phyloP scores from a whole-genome alignment of 306 rosid species.

The Argentina anserina region DNA sequence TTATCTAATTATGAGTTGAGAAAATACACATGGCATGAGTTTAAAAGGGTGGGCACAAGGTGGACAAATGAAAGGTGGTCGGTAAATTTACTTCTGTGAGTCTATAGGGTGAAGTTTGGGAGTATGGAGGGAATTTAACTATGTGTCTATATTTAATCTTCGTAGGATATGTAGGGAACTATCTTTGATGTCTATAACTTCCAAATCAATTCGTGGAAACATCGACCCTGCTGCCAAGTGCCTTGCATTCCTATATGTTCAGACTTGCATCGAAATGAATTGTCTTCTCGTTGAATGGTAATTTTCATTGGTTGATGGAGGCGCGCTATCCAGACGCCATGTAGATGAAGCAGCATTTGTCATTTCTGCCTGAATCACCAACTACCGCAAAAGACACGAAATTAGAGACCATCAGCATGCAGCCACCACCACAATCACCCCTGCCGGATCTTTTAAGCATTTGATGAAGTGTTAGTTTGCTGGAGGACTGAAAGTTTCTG shows the following conservation, averaged over 20 bases:
- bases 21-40: no score
- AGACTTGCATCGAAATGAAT: not conserved
- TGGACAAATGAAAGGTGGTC: no score
- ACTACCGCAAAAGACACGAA: slow-evolving; percentile 35
- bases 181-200: not conserved
- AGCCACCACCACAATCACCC: slow-evolving; percentile 48
- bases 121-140: no score
- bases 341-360: not conserved
- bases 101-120: no score
- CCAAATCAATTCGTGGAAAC: not conserved
- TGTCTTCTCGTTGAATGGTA: not conserved
- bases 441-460: slow-evolving; percentile 89
- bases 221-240: accelerated
- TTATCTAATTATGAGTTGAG: no score
- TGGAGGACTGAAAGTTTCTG: slow-evolving; percentile 31
- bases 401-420: slow-evolving; percentile 41
- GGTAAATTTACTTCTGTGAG: no score
- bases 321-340: not conserved
- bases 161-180: no score
- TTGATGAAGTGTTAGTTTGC: slow-evolving; percentile 40
- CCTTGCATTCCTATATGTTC: not conserved
- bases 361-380: slow-evolving; percentile 42
- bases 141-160: no score
- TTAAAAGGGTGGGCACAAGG: no score
- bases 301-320: not conserved